Evolutionary conservation across 139 green algal genomes (phyloP).

Genomic region (Coccomyxa sp.): DNA sequence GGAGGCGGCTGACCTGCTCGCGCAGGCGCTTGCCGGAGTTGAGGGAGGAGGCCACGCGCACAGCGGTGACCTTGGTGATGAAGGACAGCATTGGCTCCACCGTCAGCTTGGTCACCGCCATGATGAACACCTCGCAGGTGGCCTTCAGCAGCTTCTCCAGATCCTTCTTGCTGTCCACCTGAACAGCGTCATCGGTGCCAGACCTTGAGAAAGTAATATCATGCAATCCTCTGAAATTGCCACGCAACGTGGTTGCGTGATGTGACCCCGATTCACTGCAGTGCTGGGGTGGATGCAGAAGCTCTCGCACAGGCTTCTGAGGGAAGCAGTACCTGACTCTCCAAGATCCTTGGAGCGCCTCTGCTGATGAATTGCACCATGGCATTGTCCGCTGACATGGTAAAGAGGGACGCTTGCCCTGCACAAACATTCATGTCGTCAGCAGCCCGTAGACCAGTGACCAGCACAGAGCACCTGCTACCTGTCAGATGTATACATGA

Average conservation of each 20-base stretch:
- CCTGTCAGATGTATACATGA: not conserved
- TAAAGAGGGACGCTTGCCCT: slow-evolving; percentile 82
- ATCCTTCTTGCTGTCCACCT: slow-evolving; percentile 89
- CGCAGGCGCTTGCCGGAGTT: slow-evolving; percentile 37
- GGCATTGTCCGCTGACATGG: slow-evolving; percentile 66
- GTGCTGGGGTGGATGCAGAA: not conserved
- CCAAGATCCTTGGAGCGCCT: slow-evolving; percentile 61
- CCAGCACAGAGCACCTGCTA: not conserved
- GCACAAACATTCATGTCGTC: slow-evolving; percentile 2
- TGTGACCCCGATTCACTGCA: not conserved
- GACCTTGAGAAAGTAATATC: not conserved
- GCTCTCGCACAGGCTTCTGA: not conserved
- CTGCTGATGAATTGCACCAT: slow-evolving; percentile 73
- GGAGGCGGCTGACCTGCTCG: slow-evolving; percentile 53
- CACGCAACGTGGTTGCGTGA: not conserved
- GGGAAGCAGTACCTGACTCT: slow-evolving; percentile 43
- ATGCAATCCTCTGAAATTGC: not conserved
- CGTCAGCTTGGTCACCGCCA: slow-evolving; percentile 85
- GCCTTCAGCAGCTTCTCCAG: slow-evolving; percentile 91
- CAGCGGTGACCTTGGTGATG: slow-evolving; percentile 77
- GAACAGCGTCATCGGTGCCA: not conserved
- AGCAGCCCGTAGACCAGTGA: not conserved
- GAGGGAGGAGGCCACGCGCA: slow-evolving; percentile 9
- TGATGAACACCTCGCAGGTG: slow-evolving; percentile 92
- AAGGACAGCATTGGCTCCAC: slow-evolving; percentile 95